Percentiles rank a stretch among this genome's conserved stretches.
Conservation (phyloP, 2,329 filamentous ascomycete species). For the Monosporascus sp. region DNA sequence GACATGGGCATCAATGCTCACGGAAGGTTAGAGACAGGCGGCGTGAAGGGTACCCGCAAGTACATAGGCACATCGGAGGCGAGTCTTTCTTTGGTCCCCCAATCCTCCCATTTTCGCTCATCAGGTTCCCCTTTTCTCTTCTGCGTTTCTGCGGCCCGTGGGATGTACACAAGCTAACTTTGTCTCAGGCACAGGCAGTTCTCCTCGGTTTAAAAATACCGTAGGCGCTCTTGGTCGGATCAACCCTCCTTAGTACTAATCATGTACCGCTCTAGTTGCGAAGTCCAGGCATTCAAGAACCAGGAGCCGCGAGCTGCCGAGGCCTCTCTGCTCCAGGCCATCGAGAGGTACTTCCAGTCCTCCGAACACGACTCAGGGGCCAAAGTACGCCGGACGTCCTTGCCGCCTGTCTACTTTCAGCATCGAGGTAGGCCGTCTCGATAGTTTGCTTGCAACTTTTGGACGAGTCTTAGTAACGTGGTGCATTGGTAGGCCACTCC, state of each 20-base stretch:
- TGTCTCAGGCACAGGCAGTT: conserved; percentile 66
- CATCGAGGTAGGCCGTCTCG: conserved; percentile 54
- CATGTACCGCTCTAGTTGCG: conserved; percentile 41
- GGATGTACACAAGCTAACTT: background rate
- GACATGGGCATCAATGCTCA: conserved; percentile 73
- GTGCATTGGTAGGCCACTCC: conserved; percentile 61
- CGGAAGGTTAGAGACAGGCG: conserved; percentile 77
- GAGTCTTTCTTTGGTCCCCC: conserved; percentile 14
- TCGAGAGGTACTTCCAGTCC: conserved; percentile 72
- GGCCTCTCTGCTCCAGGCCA: conserved; percentile 56
- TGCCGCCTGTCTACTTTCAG: conserved; percentile 88
- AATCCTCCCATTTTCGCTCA: background rate
- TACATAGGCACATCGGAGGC: conserved; percentile 94
- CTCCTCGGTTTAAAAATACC: conserved; percentile 65
- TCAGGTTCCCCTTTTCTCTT: background rate
- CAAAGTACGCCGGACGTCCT: conserved; percentile 64
- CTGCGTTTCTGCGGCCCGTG: background rate
- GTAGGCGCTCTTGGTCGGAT: conserved; percentile 35
- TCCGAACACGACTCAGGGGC: conserved; percentile 43
- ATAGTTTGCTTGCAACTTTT: background rate
- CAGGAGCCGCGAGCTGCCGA: conserved; percentile 42
- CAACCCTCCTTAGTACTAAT: background rate
- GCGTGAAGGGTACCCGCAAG: conserved; percentile 82
- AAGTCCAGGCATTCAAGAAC: conserved; percentile 56
- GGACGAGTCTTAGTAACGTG: background rate